Base-by-base conservation (phyloP, 345 rosid genomes). In the Abelmoschus esculentus region DNA sequence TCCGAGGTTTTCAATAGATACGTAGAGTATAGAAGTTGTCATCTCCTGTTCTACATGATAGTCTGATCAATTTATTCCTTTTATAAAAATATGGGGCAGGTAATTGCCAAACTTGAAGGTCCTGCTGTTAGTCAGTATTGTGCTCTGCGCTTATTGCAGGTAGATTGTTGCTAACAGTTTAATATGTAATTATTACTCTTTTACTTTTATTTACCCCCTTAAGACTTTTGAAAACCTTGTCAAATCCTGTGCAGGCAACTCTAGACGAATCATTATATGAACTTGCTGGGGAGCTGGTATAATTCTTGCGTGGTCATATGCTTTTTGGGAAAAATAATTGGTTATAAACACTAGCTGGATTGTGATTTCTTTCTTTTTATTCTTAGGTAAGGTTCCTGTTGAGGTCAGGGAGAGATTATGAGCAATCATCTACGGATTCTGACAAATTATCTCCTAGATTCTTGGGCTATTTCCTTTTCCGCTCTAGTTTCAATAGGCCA, bases 261-360 rank as follows among this genome's bases (percentile, higher is more conserved):
- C 97, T 95, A 49, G 96, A 95, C 28, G 99, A 91, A 72, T 91
- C 96, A 54, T 80, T 95, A 68, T 95, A 95, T 80, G 99, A 95
- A 81, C 99, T 95, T 79, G 96, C 96, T 67, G 99, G 99, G 74
- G 99, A 95, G 84, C 87, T 95, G 89, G 99, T 95, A 88, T 67
- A 26, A 46, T 63, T 59, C 42, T 32, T 52, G 66, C 81, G 15
- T 57, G 69, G 62, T 54, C 72, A 55, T 66, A 3, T 73, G 50
- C 26, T 22, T 22, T 73, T 70, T 71, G 63, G 70, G 12, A 52
- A 22, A 38, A 29, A 56, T 70, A 54, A 8, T 65, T 7, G 34
- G 52, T 68, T 36, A 34, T 55, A 64, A 19, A 73, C 42, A 68
- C 50, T 70, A 69, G 34, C 60, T 29, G 36, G 49, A 47, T 58